Evolutionary conservation across 805 yeast species (phyloP).

Genomic region (Myxozyma sirexii): DNA sequence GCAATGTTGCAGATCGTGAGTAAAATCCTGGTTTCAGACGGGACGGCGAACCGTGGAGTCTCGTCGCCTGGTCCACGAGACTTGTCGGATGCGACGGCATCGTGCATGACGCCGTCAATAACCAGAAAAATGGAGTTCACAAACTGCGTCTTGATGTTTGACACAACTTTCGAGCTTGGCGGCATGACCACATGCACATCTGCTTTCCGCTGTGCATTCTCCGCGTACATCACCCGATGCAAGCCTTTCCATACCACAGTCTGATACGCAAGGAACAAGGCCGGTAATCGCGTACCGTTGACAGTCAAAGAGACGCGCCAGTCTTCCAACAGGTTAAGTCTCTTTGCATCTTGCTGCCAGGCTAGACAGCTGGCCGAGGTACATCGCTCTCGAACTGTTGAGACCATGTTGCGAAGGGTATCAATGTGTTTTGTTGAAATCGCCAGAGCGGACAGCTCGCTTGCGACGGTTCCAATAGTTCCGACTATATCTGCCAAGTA

Average conservation of each 20-base stretch:
- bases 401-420: constrained; percentile 44
- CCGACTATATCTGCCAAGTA: constrained; percentile 54
- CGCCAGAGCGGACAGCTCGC: constrained; percentile 50
- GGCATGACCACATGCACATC: constrained; percentile 38
- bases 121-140: constrained; percentile 43
- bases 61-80: neutral
- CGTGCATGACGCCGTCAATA: constrained; percentile 40
- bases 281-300: constrained; percentile 47
- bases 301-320: constrained; percentile 39
- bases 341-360: constrained; percentile 55
- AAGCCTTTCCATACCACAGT: constrained; percentile 43
- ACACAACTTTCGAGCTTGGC: constrained; percentile 43
- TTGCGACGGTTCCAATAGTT: constrained; percentile 48
- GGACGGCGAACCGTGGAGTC: constrained; percentile 36
- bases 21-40: constrained; percentile 54
- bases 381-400: constrained; percentile 48
- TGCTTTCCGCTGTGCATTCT: constrained; percentile 23
- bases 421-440: constrained; percentile 48
- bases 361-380: constrained; percentile 53
- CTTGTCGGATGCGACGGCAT: constrained; percentile 38
- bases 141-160: constrained; percentile 44
- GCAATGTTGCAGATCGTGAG: constrained; percentile 59
- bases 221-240: constrained; percentile 32
- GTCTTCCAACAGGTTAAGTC: constrained; percentile 46
- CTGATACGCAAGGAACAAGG: constrained; percentile 47